phyloP scores from a whole-genome alignment of 1,284 basidiomycete genomes.

The Cutaneotrichosporon sp. region DNA sequence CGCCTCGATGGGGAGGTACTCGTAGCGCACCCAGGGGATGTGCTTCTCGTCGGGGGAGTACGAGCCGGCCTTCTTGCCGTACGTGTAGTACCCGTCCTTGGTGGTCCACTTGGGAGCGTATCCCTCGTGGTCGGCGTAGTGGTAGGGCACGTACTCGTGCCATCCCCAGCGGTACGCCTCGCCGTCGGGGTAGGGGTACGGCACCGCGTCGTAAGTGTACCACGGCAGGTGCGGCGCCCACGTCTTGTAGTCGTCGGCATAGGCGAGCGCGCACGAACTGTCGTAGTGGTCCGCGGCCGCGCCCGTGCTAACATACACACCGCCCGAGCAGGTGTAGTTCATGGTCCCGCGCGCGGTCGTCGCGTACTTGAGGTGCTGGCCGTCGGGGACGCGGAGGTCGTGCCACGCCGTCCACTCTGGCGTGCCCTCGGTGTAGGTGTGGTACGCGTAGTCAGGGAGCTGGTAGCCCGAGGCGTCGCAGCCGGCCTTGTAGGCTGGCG shows the following conservation, averaged over 20 bases:
- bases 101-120: slow-evolving; percentile 52
- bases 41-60: slow-evolving; percentile 55
- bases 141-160: slow-evolving; percentile 51
- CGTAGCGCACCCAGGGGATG: slow-evolving; percentile 63
- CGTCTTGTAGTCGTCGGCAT: slow-evolving; percentile 9
- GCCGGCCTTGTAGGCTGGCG: background rate
- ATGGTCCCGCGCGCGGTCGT: slow-evolving; percentile 37
- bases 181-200: slow-evolving; percentile 1
- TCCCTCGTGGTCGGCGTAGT: too few species aligned
- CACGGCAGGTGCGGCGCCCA: slow-evolving; percentile 23
- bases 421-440: background rate
- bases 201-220: slow-evolving; percentile 19
- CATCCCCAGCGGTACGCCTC: slow-evolving; percentile 20
- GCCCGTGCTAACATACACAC: slow-evolving; percentile 33
- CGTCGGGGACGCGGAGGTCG: slow-evolving; percentile 17
- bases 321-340: slow-evolving; percentile 43
- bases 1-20: slow-evolving; percentile 29
- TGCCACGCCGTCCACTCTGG: background rate
- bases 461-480: background rate
- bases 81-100: background rate
- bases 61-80: slow-evolving; percentile 23
- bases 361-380: slow-evolving; percentile 20
- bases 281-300: slow-evolving; percentile 58
- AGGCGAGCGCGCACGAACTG: slow-evolving; percentile 40
- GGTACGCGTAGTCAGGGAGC: background rate